Evolutionary conservation across 371 early-diverging fungal genomes (phyloP).

Genomic region (Mucor velutinosus): DNA sequence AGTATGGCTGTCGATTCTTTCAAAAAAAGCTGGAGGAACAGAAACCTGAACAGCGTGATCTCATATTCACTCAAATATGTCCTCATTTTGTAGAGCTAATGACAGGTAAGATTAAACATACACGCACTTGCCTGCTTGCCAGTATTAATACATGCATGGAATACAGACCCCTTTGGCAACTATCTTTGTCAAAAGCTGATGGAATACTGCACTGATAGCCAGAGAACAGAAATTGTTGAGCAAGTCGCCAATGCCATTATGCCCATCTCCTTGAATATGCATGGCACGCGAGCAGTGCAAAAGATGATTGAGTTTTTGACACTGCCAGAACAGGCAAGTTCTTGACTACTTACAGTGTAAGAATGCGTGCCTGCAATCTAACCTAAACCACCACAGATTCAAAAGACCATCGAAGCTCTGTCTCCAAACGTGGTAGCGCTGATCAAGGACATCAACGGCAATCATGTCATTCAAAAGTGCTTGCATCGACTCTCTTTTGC

Average conservation of each 20-base stretch:
- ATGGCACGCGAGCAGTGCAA: constrained; percentile 97
- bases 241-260: constrained; percentile 75
- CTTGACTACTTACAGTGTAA: too few relatives aligned
- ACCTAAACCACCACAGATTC: constrained; percentile 51
- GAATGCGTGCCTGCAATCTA: too few relatives aligned
- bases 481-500: constrained; percentile 72
- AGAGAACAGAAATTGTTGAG: constrained; percentile 74
- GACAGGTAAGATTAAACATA: constrained; percentile 64
- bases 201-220: constrained; percentile 77
- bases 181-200: constrained; percentile 89
- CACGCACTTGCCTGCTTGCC: too few relatives aligned
- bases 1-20: constrained; percentile 87
- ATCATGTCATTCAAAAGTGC: constrained; percentile 98
- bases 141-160: too few relatives aligned
- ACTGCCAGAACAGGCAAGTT: constrained; percentile 57
- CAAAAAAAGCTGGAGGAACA: constrained; percentile 86
- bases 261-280: constrained; percentile 89
- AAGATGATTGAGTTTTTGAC: constrained; percentile 88
- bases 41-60: constrained; percentile 57
- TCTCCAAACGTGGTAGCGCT: constrained; percentile 79
- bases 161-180: constrained; percentile 87
- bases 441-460: constrained; percentile 96
- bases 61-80: constrained; percentile 77
- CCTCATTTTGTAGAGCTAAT: constrained; percentile 81
- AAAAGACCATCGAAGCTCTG: constrained; percentile 72